Percentiles rank a stretch among this genome's conserved stretches.
phyloP scores from a whole-genome alignment of 768 basidiomycete genomes.

The Rhodotorula paludigena region DNA sequence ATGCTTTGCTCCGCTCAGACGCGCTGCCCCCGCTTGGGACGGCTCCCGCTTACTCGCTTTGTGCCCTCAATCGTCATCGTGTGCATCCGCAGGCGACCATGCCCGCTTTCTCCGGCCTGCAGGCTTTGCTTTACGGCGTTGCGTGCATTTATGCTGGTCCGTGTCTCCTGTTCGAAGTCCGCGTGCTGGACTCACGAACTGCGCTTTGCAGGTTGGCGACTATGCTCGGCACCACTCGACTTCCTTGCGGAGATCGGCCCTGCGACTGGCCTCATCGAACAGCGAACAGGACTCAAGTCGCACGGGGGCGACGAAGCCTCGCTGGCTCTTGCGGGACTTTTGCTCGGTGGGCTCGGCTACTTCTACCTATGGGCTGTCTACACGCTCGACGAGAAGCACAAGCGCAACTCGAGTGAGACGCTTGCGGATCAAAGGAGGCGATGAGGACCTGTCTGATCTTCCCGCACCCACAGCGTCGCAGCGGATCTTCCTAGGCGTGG shows the following conservation, averaged over 20 bases:
- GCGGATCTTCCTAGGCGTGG: conserved; percentile 5
- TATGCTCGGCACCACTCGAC: background rate
- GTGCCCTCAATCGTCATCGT: too few species aligned
- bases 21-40: too few species aligned
- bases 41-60: too few species aligned
- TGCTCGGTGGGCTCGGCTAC: background rate
- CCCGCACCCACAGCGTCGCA: conserved; percentile 6
- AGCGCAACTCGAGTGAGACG: conserved; percentile 33
- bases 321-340: background rate
- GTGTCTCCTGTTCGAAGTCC: background rate
- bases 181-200: background rate
- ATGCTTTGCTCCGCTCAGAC: too few species aligned
- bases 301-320: background rate
- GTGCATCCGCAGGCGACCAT: too few species aligned
- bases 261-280: background rate
- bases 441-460: background rate
- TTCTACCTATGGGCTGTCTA: conserved; percentile 5
- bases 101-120: conserved; percentile 7
- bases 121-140: background rate
- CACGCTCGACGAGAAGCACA: conserved; percentile 26
- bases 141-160: background rate
- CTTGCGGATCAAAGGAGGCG: background rate
- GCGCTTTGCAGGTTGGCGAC: background rate
- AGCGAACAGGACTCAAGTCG: background rate
- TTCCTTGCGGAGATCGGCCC: background rate